phyloP scores from a whole-genome alignment of 2,329 filamentous ascomycete genomes.

The Cercospora sp. region DNA sequence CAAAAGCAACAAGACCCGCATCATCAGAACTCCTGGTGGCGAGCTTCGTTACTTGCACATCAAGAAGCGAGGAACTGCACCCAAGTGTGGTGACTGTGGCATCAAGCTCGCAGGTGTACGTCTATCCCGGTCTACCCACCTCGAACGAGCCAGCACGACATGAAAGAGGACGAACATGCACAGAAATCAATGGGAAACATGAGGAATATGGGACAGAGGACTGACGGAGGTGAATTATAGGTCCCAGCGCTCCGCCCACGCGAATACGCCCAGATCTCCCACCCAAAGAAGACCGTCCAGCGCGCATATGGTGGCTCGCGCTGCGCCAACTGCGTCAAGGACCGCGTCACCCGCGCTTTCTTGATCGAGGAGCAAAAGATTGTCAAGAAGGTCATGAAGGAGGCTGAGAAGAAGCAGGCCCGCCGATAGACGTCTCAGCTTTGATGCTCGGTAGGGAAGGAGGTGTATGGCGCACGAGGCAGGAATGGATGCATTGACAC shows the following conservation, averaged over 20 bases:
- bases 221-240: slow-evolving; percentile 49
- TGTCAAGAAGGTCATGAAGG: slow-evolving; percentile 99
- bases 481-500: slow-evolving; percentile 20
- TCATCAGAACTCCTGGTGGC: slow-evolving; percentile 95
- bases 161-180: background rate
- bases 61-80: slow-evolving; percentile 98
- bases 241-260: slow-evolving; percentile 95
- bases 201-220: slow-evolving; percentile 3
- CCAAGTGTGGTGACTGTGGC: slow-evolving; percentile 99
- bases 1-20: slow-evolving; percentile 91
- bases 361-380: slow-evolving; percentile 99
- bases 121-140: slow-evolving; percentile 40
- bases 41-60: slow-evolving; percentile 95
- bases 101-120: slow-evolving; percentile 97
- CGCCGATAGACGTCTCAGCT: slow-evolving; percentile 30
- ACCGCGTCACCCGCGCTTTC: slow-evolving; percentile 97
- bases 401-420: slow-evolving; percentile 73
- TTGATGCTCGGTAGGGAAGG: slow-evolving; percentile 13
- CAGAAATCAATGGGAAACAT: background rate
- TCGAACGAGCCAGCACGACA: background rate
- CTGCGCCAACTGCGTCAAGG: slow-evolving; percentile 98
- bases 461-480: slow-evolving; percentile 20
- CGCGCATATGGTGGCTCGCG: slow-evolving; percentile 97
- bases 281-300: slow-evolving; percentile 99
- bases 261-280: slow-evolving; percentile 95